Percentiles rank a stretch among this genome's conserved stretches.
These are phyloP conservation scores for Aspergillus sclerotiicarbonarius DNA, from an alignment of 495 filamentous ascomycete species.

Conservation along the genomic window DNA sequence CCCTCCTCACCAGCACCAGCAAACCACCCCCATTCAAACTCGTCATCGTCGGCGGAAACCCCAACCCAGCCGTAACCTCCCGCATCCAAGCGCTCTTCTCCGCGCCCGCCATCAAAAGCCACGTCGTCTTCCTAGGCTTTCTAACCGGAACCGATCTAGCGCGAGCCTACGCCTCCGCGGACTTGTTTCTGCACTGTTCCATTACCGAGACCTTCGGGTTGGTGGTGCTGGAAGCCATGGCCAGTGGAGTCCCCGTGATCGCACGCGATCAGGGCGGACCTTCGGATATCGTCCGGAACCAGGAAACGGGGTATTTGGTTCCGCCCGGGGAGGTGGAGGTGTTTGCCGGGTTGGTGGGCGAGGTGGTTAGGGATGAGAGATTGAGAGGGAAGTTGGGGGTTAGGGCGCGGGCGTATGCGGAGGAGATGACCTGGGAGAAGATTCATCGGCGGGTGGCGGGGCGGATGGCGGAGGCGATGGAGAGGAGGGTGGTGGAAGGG, in stretches of 20 bases:
- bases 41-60: conserved; percentile 60
- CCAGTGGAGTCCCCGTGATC: conserved; percentile 61
- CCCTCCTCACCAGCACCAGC: conserved; percentile 39
- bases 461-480: conserved; percentile 53
- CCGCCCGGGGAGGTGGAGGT: conserved; percentile 50
- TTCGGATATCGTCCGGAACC: conserved; percentile 57
- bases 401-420: conserved; percentile 46
- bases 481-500: conserved; percentile 24
- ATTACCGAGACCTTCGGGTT: conserved; percentile 66
- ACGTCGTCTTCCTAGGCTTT: conserved; percentile 59
- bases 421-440: conserved; percentile 62
- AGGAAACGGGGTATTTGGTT: conserved; percentile 55
- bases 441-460: conserved; percentile 61
- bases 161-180: conserved; percentile 56
- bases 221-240: conserved; percentile 65
- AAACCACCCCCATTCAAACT: conserved; percentile 55
- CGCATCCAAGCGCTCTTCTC: conserved; percentile 53
- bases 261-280: conserved; percentile 64
- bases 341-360: conserved; percentile 47
- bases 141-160: conserved; percentile 53
- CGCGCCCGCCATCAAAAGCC: conserved; percentile 34
- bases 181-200: conserved; percentile 64
- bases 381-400: not conserved
- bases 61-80: conserved; percentile 54
- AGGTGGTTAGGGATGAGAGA: conserved; percentile 22